Conservation (phyloP, 495 filamentous ascomycete species). For the Neurospora sp. region DNA sequence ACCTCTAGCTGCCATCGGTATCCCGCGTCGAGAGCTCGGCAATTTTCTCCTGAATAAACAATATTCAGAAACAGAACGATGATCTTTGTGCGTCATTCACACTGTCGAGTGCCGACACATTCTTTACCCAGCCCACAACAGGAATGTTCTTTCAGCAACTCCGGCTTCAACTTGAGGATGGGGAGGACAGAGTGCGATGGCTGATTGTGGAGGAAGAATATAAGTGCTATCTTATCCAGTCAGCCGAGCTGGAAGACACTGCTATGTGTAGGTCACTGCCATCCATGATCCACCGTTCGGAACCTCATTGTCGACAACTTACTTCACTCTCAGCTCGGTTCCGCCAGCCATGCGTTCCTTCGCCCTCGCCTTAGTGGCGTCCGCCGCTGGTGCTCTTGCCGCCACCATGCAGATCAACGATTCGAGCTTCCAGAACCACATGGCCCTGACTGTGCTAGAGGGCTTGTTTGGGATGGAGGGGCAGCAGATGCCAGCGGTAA, state of each 20-base stretch:
- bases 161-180: neutral
- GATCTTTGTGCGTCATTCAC: neutral
- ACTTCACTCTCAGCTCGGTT: neutral
- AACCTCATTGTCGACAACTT: neutral
- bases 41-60: neutral
- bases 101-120: neutral
- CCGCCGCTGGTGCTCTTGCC: neutral
- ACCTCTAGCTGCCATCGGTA: neutral
- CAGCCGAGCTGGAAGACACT: neutral
- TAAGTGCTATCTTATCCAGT: neutral
- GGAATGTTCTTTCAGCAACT: neutral
- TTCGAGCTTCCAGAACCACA: neutral
- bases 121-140: neutral
- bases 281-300: neutral
- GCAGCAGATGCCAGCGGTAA: neutral
- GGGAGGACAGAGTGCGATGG: neutral
- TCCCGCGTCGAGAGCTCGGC: neutral
- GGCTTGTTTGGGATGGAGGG: neutral
- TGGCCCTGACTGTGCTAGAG: neutral
- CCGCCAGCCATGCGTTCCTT: neutral
- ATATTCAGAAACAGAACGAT: neutral
- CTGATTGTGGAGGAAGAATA: neutral
- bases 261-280: neutral
- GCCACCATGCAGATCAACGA: neutral
- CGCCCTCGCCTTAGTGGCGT: neutral